Conservation (phyloP, 2,329 filamentous ascomycete genomes). For the Paecilomyces variotii region DNA sequence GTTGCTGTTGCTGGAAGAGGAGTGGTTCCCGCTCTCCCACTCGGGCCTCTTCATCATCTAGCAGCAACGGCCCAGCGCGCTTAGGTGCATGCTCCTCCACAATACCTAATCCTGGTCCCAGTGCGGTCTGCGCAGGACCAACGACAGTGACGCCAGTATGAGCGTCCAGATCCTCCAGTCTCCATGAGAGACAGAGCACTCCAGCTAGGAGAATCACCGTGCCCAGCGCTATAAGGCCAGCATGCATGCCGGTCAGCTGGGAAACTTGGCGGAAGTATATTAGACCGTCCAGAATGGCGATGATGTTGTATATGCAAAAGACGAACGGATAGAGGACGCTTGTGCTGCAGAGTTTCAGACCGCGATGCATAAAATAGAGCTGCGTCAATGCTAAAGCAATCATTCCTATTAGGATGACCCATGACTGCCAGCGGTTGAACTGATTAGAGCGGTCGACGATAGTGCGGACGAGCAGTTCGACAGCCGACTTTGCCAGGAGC, state of each 20-base stretch:
- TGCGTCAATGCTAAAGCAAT: conserved; percentile 77
- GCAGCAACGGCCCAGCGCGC: conserved; percentile 13
- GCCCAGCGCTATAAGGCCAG: conserved; percentile 66
- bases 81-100: conserved; percentile 48
- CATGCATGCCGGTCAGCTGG: conserved; percentile 66
- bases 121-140: conserved; percentile 56
- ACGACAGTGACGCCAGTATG: conserved; percentile 26
- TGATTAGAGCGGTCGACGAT: conserved; percentile 81
- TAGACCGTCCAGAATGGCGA: conserved; percentile 91
- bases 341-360: conserved; percentile 88
- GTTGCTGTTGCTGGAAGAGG: conserved; percentile 19
- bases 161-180: conserved; percentile 60
- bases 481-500: conserved; percentile 89
- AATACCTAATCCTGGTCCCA: conserved; percentile 76
- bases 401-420: conserved; percentile 78
- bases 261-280: conserved; percentile 93
- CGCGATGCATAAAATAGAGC: conserved; percentile 89
- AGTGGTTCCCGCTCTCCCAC: conserved; percentile 34
- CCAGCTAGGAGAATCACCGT: conserved; percentile 79
- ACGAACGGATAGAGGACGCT: conserved; percentile 94
- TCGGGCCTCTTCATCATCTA: conserved; percentile 32
- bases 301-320: conserved; percentile 98
- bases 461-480: conserved; percentile 85
- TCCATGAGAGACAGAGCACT: conserved; percentile 88
- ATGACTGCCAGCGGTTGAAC: conserved; percentile 91